A percentile compares a stretch with the other conserved stretches of the same genome.
Evolutionary conservation across 345 rosid species (phyloP).

Genomic region (Populus pruinosa): DNA sequence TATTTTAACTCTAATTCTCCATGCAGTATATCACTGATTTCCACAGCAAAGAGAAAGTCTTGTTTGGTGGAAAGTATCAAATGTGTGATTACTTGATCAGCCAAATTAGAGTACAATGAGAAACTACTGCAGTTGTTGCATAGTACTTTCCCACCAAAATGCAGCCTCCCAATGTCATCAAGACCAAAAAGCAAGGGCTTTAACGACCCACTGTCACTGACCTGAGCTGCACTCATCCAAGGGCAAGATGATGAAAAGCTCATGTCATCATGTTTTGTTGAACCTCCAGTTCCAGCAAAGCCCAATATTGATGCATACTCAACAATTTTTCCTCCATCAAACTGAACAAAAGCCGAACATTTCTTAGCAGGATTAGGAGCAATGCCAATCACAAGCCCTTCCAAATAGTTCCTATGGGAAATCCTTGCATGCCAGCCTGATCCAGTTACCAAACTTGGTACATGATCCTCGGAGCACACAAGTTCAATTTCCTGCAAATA

Average conservation of each 20-base stretch:
- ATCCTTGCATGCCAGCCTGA: conserved; percentile 75
- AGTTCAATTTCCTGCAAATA: conserved; percentile 72
- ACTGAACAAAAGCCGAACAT: conserved; percentile 72
- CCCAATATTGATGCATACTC: conserved; percentile 54
- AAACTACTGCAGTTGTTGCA: conserved; percentile 88
- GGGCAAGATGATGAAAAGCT: conserved; percentile 66
- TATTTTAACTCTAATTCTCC: conserved; percentile 55
- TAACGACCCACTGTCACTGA: conserved; percentile 31
- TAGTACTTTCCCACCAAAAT: conserved; percentile 51
- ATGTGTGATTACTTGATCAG: conserved; percentile 69
- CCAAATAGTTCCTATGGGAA: conserved; percentile 43
- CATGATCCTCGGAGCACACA: conserved; percentile 60
- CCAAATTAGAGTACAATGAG: conserved; percentile 73
- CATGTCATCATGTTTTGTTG: conserved; percentile 29
- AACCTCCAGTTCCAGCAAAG: conserved; percentile 28
- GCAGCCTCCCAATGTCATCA: conserved; percentile 77
- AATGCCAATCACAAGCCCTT: conserved; percentile 51
- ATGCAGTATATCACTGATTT: conserved; percentile 55
- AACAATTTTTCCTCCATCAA: conserved; percentile 66
- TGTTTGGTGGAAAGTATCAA: conserved; percentile 81
- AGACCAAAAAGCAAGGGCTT: conserved; percentile 74
- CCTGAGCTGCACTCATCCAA: conserved; percentile 64
- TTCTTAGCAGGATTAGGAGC: conserved; percentile 57
- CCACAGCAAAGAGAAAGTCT: conserved; percentile 76
- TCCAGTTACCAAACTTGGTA: conserved; percentile 51